These are phyloP conservation scores for Aspergillus sp. DNA, from an alignment of 2,329 filamentous ascomycete species.

Conservation along the genomic window DNA sequence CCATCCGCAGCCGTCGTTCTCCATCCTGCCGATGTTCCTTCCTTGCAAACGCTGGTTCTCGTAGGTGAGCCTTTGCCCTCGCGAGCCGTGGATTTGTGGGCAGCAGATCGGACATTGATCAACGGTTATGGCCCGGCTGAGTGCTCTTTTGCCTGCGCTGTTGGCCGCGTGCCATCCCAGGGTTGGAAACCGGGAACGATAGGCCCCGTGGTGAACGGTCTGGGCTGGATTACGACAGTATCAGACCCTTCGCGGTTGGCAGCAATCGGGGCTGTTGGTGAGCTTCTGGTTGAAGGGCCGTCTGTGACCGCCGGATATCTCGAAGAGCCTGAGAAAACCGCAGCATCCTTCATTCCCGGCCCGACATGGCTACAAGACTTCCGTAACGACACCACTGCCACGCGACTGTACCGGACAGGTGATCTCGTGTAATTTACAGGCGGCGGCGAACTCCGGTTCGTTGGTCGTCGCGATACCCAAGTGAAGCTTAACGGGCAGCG, in stretches of 20 bases:
- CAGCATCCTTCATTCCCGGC: constrained; percentile 13
- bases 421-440: constrained; percentile 17
- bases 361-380: constrained; percentile 13
- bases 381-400: neutral
- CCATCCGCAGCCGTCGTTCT: constrained; percentile 40
- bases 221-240: constrained; percentile 16
- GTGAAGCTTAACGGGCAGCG: constrained; percentile 36
- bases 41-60: constrained; percentile 24
- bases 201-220: constrained; percentile 11
- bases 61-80: constrained; percentile 26
- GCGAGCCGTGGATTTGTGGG: constrained; percentile 25
- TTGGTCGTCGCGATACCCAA: constrained; percentile 20
- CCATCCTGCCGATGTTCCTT: constrained; percentile 25
- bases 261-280: constrained; percentile 16
- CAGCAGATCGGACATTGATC: constrained; percentile 12
- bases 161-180: neutral
- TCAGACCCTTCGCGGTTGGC: constrained; percentile 2
- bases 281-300: constrained; percentile 28
- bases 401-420: constrained; percentile 16
- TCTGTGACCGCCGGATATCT: constrained; percentile 21
- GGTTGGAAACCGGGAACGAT: neutral
- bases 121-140: constrained; percentile 17
- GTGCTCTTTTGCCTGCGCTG: constrained; percentile 9
- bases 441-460: constrained; percentile 11
- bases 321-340: constrained; percentile 22